phyloP scores from a whole-genome alignment of 352 stramenopile species.

The Lagenidium sp. region DNA sequence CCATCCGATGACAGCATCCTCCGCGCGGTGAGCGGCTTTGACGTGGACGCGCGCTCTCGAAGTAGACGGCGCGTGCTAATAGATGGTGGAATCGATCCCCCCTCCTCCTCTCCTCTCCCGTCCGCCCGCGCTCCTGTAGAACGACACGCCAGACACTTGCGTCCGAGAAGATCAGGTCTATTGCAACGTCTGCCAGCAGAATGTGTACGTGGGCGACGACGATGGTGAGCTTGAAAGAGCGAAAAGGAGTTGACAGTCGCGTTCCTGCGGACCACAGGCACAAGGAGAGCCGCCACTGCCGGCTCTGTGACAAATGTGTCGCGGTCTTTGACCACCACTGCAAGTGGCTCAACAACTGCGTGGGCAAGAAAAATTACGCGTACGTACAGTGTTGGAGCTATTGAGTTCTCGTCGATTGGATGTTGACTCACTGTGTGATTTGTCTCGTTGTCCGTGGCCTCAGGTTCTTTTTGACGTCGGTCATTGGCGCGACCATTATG shows the following conservation, averaged over 20 bases:
- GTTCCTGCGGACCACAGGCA: slow-evolving; percentile 38
- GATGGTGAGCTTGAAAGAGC: too few species aligned
- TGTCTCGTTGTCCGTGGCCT: background rate
- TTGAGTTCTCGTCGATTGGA: background rate
- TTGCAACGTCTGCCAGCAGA: slow-evolving; percentile 86
- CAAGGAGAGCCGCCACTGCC: slow-evolving; percentile 89
- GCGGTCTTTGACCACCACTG: slow-evolving; percentile 96
- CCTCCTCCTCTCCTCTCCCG: too few species aligned
- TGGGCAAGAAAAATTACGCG: slow-evolving; percentile 84
- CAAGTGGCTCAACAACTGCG: slow-evolving; percentile 96
- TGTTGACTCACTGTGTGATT: background rate
- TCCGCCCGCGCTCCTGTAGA: too few species aligned
- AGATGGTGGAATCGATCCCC: too few species aligned
- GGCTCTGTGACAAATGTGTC: slow-evolving; percentile 96
- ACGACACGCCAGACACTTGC: too few species aligned
- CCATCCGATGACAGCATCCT: slow-evolving; percentile 72
- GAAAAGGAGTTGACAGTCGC: too few species aligned
- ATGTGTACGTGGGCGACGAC: slow-evolving; percentile 44
- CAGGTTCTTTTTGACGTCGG: slow-evolving; percentile 65
- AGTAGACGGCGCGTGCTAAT: slow-evolving; percentile 5
- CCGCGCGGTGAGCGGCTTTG: slow-evolving; percentile 29
- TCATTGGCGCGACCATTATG: slow-evolving; percentile 53
- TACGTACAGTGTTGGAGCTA: slow-evolving; percentile 1
- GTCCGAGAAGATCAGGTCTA: slow-evolving; percentile 50
- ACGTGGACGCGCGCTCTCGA: background rate